Base-by-base conservation (phyloP, 768 basidiomycete species). In the Russula earlei region DNA sequence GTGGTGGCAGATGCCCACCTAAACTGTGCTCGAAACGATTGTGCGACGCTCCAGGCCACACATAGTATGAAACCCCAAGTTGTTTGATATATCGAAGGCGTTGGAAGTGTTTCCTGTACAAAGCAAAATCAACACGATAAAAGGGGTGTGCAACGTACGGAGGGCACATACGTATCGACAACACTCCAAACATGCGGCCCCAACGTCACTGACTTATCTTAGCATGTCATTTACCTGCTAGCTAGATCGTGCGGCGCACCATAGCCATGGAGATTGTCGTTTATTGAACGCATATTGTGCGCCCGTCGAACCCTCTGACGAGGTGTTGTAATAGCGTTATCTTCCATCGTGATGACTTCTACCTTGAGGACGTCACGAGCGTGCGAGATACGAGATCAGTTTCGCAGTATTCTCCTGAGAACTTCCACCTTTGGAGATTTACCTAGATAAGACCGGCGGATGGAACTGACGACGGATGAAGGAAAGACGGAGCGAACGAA, bases 21-120 rank as follows among this genome's bases (percentile, higher is more conserved):
- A 92, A 71, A 58, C 78, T 84, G 64, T 92, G 89, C 62, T 91
- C 89, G 61, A 92, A 91, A 0, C 90, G 79, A 55, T 82, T 90
- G 63, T 91, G 90, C 0, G 84, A 77, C 0, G 85, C 90, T 2
- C 85, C 79, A 0, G 84, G 81, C 79, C 85, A 91, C 27, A 91
- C 85, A 59, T 78, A 81, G 60, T 81, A 83, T 0, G 85, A 78
- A 5, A 84, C 80, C 0, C 90, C 90, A 8, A 92, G 80, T 64
- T 92, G 90, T 60, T 91, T 90, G 63, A 92, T 77, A 53, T 77
- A 69, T 31, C 89, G 76, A 43, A 92, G 73, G 2, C 90, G 77
- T 63, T 92, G 90, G 63, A 91, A 91, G 46, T 87, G 83, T 54
- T 73, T 75, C 8, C 85, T 88, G 15, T 4, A 33, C 20, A 58